Conservation (phyloP, 2,329 filamentous ascomycete genomes). For the Sclerotinia sclerotiorum region DNA sequence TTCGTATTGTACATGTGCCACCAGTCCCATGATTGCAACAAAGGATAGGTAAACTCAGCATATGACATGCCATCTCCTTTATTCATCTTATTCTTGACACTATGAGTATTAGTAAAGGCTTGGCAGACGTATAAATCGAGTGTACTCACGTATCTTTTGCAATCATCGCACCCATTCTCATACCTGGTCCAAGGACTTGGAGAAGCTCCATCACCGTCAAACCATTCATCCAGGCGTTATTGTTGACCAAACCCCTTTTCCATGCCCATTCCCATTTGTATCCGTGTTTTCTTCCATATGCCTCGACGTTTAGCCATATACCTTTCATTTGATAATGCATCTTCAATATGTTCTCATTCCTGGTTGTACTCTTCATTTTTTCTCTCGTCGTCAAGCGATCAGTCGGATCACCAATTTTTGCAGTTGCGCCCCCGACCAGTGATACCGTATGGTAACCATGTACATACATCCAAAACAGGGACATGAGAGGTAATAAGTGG, state of each 20-base stretch:
- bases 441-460: conserved; percentile 68
- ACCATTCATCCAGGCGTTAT: conserved; percentile 78
- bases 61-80: conserved; percentile 91
- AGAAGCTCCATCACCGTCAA: conserved; percentile 73
- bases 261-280: conserved; percentile 66
- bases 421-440: conserved; percentile 72
- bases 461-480: conserved; percentile 80
- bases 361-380: conserved; percentile 50
- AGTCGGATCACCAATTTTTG: conserved; percentile 76
- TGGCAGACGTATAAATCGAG: background rate
- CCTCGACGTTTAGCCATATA: conserved; percentile 73
- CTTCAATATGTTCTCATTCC: conserved; percentile 63
- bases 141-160: conserved; percentile 76
- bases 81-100: conserved; percentile 77
- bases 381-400: conserved; percentile 64
- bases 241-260: conserved; percentile 71
- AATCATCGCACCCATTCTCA: conserved; percentile 83
- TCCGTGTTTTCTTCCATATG: conserved; percentile 63
- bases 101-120: conserved; percentile 29
- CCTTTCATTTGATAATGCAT: conserved; percentile 69
- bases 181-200: conserved; percentile 67
- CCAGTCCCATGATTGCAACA: conserved; percentile 96
- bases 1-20: conserved; percentile 76
- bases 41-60: conserved; percentile 87
- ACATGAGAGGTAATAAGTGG: conserved; percentile 79